Conservation (phyloP, 2,329 filamentous ascomycete genomes). For the Pseudogymnoascus verrucosus region DNA sequence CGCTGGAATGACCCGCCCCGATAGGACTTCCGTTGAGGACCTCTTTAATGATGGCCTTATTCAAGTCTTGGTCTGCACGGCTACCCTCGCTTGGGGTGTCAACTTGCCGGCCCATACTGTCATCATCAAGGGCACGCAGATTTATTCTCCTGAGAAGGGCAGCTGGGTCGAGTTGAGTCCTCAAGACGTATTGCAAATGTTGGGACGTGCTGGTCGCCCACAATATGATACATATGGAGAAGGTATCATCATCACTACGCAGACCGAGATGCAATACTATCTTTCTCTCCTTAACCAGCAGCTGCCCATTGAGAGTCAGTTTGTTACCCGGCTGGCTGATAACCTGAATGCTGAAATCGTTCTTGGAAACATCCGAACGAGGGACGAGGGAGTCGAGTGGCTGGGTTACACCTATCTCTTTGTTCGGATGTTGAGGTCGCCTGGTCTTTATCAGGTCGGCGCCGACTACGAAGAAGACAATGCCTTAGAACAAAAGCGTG, state of each 20-base stretch:
- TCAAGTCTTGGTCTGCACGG: slow-evolving; percentile 92
- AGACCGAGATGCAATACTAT: slow-evolving; percentile 93
- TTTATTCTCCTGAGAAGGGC: slow-evolving; percentile 97
- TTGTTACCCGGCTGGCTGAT: slow-evolving; percentile 86
- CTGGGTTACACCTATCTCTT: slow-evolving; percentile 97
- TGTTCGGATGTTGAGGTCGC: slow-evolving; percentile 92
- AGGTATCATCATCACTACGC: slow-evolving; percentile 96
- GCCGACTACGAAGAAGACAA: slow-evolving; percentile 92
- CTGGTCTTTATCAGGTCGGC: slow-evolving; percentile 89
- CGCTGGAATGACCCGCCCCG: slow-evolving; percentile 91
- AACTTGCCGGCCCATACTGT: slow-evolving; percentile 96
- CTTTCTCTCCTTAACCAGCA: slow-evolving; percentile 95
- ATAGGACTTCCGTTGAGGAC: slow-evolving; percentile 90
- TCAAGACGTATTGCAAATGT: slow-evolving; percentile 97
- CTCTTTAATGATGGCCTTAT: slow-evolving; percentile 86
- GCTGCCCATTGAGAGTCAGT: slow-evolving; percentile 92
- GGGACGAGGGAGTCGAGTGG: slow-evolving; percentile 98
- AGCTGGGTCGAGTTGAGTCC: slow-evolving; percentile 97
- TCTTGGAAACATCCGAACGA: slow-evolving; percentile 79
- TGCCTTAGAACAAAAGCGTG: slow-evolving; percentile 86
- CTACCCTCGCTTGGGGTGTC: slow-evolving; percentile 98
- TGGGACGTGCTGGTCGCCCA: slow-evolving; percentile 90
- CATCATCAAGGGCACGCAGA: slow-evolving; percentile 96
- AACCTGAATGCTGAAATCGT: slow-evolving; percentile 96
- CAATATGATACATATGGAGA: slow-evolving; percentile 98